Percentiles rank a stretch among this genome's conserved stretches.
These are phyloP conservation scores for Cyclotella cryptica DNA, from an alignment of 108 stramenopile species.

Conservation along the genomic window DNA sequence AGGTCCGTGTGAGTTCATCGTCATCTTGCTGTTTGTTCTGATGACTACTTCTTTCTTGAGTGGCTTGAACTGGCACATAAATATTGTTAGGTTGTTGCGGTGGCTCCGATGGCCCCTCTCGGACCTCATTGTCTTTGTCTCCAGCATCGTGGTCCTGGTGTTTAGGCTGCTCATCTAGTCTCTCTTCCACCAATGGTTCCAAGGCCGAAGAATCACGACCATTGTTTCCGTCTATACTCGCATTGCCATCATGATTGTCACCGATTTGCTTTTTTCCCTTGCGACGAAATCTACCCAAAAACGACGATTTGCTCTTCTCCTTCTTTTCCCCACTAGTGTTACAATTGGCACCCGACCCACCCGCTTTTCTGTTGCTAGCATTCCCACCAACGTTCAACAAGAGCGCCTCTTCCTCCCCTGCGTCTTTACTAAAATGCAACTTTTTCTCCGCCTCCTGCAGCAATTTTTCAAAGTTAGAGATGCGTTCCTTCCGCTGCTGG, in stretches of 20 bases:
- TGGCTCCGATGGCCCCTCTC: no score
- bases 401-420: conserved; percentile 6
- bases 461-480: conserved; percentile 12
- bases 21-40: not conserved
- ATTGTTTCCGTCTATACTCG: not conserved
- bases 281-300: conserved; percentile 5
- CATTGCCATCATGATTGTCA: not conserved
- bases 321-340: conserved; percentile 6
- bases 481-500: conserved; percentile 19
- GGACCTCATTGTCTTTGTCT: no score
- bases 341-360: not conserved
- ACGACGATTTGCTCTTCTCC: not conserved
- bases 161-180: no score
- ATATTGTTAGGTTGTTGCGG: not conserved
- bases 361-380: not conserved
- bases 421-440: conserved; percentile 19
- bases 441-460: conserved; percentile 20
- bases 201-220: not conserved
- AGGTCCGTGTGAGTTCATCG: conserved; percentile 18
- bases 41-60: not conserved
- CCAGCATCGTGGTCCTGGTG: no score
- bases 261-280: not conserved
- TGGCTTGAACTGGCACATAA: not conserved
- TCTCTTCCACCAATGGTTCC: not conserved
- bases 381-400: not conserved